Base-by-base conservation (phyloP, 805 yeast genomes). In the Candida stauntonica region DNA sequence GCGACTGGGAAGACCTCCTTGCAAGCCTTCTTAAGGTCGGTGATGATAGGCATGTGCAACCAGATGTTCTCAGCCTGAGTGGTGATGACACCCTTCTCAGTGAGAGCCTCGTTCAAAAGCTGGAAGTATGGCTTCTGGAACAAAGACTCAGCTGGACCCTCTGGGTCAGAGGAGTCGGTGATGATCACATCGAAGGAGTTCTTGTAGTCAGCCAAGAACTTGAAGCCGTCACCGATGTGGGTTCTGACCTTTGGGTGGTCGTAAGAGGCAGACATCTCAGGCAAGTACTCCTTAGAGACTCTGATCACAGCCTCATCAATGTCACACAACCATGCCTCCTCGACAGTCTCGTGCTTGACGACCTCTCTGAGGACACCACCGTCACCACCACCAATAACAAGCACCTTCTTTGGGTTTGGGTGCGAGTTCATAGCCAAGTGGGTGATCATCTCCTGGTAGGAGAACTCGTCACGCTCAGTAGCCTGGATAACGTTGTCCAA, bases 321-420 rank as follows among this genome's bases (percentile, higher is more conserved):
- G 66, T 91, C 99, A 65, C 95, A 88, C 50, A 91, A 72, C 68
- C 85, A 76, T 33, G 95, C 96, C 66, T 82, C 83, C 63, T 88
- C 96, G 39, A 91, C 86, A 44, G 75, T 63, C 36, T 75, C 79
- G 66, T 91, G 96, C 68, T 91, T 91, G 58, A 88, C 86, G 58
- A 89, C 74, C 67, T 91, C 98, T 67, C 98, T 79, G 57, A 91
- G 75, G 36, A 91, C 98, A 66, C 98, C 98, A 54, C 99, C 99
- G 63, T 91, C 99, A 58, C 99, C 99, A 49, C 99, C 99, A 43
- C 99, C 99, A 58, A 91, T 85, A 47, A 91, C 98, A 40, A 91
- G 72, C 17, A 94, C 97, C 55, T 75, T 81, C 73, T 86, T 86
- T 42, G 98, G 98, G 68, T 86, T 80, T 54, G 96, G 89, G 67